Base-by-base conservation (phyloP, 768 basidiomycete species). In the Xerocomus spinulosus region DNA sequence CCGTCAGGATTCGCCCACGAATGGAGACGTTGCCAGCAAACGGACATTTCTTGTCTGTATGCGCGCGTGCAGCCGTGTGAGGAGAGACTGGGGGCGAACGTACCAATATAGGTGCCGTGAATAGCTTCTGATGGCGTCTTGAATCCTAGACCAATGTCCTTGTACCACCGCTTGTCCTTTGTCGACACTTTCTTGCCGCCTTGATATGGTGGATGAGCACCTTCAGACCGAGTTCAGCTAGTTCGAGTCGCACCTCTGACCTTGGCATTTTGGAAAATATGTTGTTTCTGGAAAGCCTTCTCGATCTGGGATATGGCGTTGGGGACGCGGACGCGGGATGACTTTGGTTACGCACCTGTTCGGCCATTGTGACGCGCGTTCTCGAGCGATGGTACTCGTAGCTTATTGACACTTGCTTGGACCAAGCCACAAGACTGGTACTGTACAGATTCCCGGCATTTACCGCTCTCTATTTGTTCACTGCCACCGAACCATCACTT, bases 111-210 rank as follows among this genome's bases (percentile, higher is more conserved):
- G 57, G 91, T 88, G 64, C 93, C 96, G 47, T 80, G 91, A 68
- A 98, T 91, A 46, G 96, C 96, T 62, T 97, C 94, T 55, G 83
- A 62, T 39, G 96, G 96, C 24, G 93, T 98, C 81, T 97, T 93
- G 77, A 90, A 96, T 38, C 92, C 92, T 50, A 97, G 77, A 62
- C 94, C 94, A 63, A 96, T 88, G 73, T 97, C 92, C 82, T 97
- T 98, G 77, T 89, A 96, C 95, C 96, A 99, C 69, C 96, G 79
- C 81, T 87, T 96, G 57, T 92, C 87, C 80, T 86, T 96, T 59
- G 92, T 92, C 43, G 85, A 79, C 58, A 93, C 77, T 78, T 95
- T 95, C 80, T 92, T 92, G 60, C 85, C 83, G 63, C 77, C 92
- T 65, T 68, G 21, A 51, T 29, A 43, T 41, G 44, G 48, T n/a